These are phyloP conservation scores for Citrullus mucosospermus DNA, from an alignment of 306 rosid species.

Conservation along the genomic window DNA sequence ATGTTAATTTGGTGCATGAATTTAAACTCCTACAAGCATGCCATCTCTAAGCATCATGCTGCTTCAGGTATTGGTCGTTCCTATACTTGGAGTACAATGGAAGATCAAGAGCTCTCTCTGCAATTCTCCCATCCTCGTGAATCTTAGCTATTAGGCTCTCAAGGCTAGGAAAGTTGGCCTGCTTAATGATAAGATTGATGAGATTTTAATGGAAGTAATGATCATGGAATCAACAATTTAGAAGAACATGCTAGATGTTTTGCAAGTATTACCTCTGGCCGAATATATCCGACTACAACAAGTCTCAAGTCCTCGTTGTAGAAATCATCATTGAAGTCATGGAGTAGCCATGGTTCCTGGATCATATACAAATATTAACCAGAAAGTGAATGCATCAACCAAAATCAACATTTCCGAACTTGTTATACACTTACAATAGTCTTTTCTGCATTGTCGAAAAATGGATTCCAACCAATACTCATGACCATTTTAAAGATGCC, in stretches of 20 bases:
- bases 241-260: not conserved
- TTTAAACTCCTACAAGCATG: not conserved
- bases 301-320: constrained; percentile 73
- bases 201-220: not conserved
- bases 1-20: not conserved
- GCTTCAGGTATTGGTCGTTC: constrained; percentile 45
- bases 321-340: constrained; percentile 60
- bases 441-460: constrained; percentile 77
- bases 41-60: constrained; percentile 11
- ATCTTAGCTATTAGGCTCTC: constrained; percentile 69
- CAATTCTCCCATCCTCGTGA: constrained; percentile 59
- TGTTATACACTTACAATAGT: constrained; percentile 46
- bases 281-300: constrained; percentile 80
- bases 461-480: constrained; percentile 96
- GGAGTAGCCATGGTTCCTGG: constrained; percentile 98
- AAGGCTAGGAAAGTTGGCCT: constrained; percentile 75
- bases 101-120: constrained; percentile 80
- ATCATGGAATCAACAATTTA: not conserved
- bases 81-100: constrained; percentile 56
- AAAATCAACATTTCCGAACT: not conserved
- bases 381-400: not conserved
- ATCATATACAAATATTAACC: constrained; percentile 5
- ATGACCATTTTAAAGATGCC: constrained; percentile 85
- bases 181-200: not conserved
- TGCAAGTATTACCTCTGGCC: constrained; percentile 56